Percentiles rank a stretch among this genome's conserved stretches.
These are phyloP conservation scores for Pistacia integerrima DNA, from an alignment of 345 rosid genomes.

Conservation along the genomic window DNA sequence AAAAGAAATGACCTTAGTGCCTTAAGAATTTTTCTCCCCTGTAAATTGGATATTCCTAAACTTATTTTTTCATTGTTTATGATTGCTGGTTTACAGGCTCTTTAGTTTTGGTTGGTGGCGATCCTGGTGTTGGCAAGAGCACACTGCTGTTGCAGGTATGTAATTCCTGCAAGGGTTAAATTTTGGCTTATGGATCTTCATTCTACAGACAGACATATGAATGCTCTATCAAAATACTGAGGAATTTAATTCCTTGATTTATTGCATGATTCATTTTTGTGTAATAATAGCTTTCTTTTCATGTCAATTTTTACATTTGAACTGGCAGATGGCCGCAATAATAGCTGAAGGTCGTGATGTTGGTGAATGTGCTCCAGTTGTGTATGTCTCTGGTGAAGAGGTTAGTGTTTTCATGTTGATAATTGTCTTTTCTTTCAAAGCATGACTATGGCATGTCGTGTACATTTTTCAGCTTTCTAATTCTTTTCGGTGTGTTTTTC, in stretches of 20 bases:
- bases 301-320: conserved; percentile 22
- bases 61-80: background rate
- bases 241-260: background rate
- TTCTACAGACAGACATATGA: background rate
- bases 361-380: conserved; percentile 64
- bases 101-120: conserved; percentile 86
- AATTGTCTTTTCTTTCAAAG: conserved; percentile 11
- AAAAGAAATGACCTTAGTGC: background rate
- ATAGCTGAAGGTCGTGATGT: conserved; percentile 60
- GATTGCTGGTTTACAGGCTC: conserved; percentile 56
- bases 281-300: conserved; percentile 21
- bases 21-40: background rate
- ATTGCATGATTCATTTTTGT: background rate
- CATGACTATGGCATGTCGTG: background rate
- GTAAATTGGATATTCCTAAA: background rate
- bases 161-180: background rate
- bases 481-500: background rate
- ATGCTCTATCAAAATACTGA: background rate
- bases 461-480: background rate
- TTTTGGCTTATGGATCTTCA: background rate
- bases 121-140: conserved; percentile 98
- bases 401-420: conserved; percentile 36
- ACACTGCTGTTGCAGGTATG: conserved; percentile 84
- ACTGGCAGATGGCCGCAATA: conserved; percentile 71
- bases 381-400: conserved; percentile 97